Base-by-base conservation (phyloP, 768 basidiomycete genomes). In the Kwoniella shandongensis region DNA sequence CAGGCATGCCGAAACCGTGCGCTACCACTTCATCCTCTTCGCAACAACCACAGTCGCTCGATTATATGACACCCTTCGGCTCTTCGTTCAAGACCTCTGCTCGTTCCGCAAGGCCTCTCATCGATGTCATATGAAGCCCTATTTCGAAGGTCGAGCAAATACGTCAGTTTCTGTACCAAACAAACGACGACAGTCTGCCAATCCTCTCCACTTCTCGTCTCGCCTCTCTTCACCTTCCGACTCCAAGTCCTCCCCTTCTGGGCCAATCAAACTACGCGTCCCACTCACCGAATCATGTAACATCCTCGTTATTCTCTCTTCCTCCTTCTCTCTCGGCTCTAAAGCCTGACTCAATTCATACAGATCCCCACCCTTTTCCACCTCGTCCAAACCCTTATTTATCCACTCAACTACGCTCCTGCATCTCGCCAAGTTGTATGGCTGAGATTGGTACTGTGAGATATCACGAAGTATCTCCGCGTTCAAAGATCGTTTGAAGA, bases 391-490 rank as follows among this genome's bases (percentile, higher is more conserved):
- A 1, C 86, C 85, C 45, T 88, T 86, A 59, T 88, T 86, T 60
- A 99, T 83, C 75, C 85, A 96, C 25, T 81, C 79, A 52, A 84
- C 83, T 25, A 98, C 84, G 0, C 81, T 59, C 0, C 83, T 81
- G 15, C 93, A 83, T 5, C 81, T 78, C 30, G 83, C 81, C 62
- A 94, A 84, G 76, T 94, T 92, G 80, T 91, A 98, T 1, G 89
- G 86, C 62, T 86, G 85, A 4, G 88, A 83, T 75, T 99, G 96
- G 85, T 93, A 97, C 26, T 90, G 87, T 74, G 96, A 89, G 75
- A 99, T 97, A 75, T 97, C 92, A 62, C 86, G 86, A 67, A 99
- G 91, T 66, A 98, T 89, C 72, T 96, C 93, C n/a, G 92, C 91
- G 0, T 91, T 86, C 77, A 89, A 89, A 68, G 90, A 87, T 17